These are phyloP conservation scores for Grosmannia serpens DNA, from an alignment of 2,329 filamentous ascomycete species.

Conservation along the genomic window DNA sequence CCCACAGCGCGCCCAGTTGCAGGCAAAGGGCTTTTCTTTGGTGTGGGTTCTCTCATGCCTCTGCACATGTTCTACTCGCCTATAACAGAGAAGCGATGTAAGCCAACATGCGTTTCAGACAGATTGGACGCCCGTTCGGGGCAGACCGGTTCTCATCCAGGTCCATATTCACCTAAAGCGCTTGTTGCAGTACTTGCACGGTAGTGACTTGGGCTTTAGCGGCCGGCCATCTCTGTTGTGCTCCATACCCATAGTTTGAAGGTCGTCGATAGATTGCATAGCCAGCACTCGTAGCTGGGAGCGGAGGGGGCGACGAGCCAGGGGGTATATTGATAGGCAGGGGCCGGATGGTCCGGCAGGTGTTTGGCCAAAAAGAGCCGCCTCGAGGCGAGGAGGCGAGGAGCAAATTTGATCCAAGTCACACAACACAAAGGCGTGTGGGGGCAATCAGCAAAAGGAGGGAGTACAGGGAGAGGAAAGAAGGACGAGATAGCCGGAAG, in stretches of 20 bases:
- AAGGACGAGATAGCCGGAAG: background rate
- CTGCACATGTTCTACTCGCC: conserved; percentile 53
- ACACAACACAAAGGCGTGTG: background rate
- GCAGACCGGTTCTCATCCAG: conserved; percentile 2
- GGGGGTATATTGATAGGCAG: background rate
- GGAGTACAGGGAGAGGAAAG: background rate
- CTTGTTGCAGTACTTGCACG: conserved; percentile 53
- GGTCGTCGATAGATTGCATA: conserved; percentile 37
- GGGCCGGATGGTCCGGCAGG: background rate
- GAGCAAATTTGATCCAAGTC: background rate
- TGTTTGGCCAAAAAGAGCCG: background rate
- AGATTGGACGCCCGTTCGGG: conserved; percentile 13
- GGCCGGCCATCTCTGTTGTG: conserved; percentile 41
- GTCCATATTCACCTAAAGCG: conserved; percentile 42
- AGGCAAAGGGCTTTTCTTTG: conserved; percentile 54
- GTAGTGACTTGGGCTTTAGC: conserved; percentile 50
- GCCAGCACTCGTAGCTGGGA: conserved; percentile 32
- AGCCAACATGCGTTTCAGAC: conserved; percentile 22
- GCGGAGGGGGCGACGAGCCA: background rate
- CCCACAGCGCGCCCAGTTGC: conserved; percentile 46
- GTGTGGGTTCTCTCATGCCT: conserved; percentile 53
- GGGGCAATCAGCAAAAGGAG: background rate
- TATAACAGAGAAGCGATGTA: conserved; percentile 29
- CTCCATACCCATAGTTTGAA: conserved; percentile 26
- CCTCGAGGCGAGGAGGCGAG: background rate